Percentiles rank a stretch among this genome's conserved stretches.
These are phyloP conservation scores for Cladorrhinum sp. DNA, from an alignment of 2,329 filamentous ascomycete species.

Conservation along the genomic window DNA sequence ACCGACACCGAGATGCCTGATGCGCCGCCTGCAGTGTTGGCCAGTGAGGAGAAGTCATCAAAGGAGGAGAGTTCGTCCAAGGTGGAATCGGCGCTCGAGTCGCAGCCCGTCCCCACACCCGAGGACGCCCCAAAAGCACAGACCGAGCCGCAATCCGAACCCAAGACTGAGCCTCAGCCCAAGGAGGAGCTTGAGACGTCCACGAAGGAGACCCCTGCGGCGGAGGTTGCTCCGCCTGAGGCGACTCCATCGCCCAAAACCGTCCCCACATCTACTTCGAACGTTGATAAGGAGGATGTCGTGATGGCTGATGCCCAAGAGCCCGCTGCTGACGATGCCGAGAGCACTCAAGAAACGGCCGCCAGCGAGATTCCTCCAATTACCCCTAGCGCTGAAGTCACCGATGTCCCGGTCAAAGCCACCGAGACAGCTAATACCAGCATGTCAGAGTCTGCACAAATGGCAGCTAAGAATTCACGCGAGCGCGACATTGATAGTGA, in stretches of 20 bases:
- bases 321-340: conserved; percentile 9
- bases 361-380: conserved; percentile 22
- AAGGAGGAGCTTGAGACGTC: conserved; percentile 4
- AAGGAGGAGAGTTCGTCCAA: conserved; percentile 7
- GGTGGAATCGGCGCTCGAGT: conserved; percentile 14
- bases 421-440: conserved; percentile 37
- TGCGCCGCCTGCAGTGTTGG: conserved; percentile 13
- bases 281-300: conserved; percentile 22
- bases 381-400: conserved; percentile 34
- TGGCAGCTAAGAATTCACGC: conserved; percentile 61
- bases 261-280: background rate
- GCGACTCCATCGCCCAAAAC: conserved; percentile 8
- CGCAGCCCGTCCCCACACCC: conserved; percentile 7
- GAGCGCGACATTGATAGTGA: conserved; percentile 72
- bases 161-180: conserved; percentile 4
- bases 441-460: conserved; percentile 42
- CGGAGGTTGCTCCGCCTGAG: conserved; percentile 9
- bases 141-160: background rate
- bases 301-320: conserved; percentile 22
- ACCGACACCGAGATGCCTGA: conserved; percentile 25
- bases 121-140: background rate
- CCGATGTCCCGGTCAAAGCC: conserved; percentile 36
- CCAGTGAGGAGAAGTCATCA: background rate
- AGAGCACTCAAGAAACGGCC: conserved; percentile 28
- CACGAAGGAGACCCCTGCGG: background rate